A percentile compares a stretch with the other conserved stretches of the same genome.
Conservation (phyloP, 139 green algal species). For the Prasinococcaceae sp. region DNA sequence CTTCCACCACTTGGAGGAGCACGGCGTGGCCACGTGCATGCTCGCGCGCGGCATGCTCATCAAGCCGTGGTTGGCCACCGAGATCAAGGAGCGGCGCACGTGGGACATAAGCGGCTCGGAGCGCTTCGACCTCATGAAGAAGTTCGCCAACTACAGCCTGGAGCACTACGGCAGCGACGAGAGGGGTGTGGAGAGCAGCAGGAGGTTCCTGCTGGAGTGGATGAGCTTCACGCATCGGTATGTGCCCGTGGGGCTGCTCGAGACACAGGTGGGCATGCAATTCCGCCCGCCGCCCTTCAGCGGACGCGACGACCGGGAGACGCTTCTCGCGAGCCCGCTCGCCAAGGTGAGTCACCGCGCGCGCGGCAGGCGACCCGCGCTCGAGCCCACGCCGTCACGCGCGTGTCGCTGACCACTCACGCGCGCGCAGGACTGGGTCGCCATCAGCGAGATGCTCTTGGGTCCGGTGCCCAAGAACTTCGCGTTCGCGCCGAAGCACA, state of each 20-base stretch:
- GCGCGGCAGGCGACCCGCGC: no score
- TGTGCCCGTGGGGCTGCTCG: slow-evolving; percentile 82
- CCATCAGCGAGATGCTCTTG: slow-evolving; percentile 82
- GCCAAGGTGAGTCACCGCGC: no score
- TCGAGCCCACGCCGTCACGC: no score
- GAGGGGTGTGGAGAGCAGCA: slow-evolving; percentile 75
- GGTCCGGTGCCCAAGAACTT: slow-evolving; percentile 37
- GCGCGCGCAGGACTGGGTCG: no score
- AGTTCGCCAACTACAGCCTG: slow-evolving; percentile 57
- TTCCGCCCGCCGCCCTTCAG: slow-evolving; percentile 50
- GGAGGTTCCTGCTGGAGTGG: slow-evolving; percentile 92
- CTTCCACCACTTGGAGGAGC: slow-evolving; percentile 21
- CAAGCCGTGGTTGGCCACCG: slow-evolving; percentile 96
- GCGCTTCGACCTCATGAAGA: slow-evolving; percentile 71
- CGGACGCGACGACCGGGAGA: slow-evolving; percentile 68
- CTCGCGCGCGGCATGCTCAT: slow-evolving; percentile 83
- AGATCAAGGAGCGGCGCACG: slow-evolving; percentile 85
- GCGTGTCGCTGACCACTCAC: no score
- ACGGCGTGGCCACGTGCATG: slow-evolving; percentile 58
- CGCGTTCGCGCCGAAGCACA: slow-evolving; percentile 24
- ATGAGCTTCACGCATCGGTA: slow-evolving; percentile 85
- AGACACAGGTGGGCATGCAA: slow-evolving; percentile 56
- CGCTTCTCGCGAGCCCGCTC: slow-evolving; percentile 55
- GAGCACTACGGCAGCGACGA: slow-evolving; percentile 88
- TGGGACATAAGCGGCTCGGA: slow-evolving; percentile 88